phyloP scores from a whole-genome alignment of 305 asterid species.

The Rubia tinctorum region DNA sequence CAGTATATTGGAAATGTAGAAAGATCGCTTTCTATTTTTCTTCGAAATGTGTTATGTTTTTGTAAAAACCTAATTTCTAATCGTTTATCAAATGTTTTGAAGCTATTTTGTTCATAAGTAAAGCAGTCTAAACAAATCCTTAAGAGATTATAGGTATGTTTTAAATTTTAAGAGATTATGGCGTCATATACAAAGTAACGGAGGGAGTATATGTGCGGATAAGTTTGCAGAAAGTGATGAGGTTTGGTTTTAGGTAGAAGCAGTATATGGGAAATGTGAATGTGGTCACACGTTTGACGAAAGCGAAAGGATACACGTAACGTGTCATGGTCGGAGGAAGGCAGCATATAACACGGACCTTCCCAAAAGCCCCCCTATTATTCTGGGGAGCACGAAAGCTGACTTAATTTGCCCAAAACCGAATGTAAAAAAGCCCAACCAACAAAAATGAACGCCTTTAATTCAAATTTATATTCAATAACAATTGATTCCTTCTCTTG shows the following conservation, averaged over 20 bases:
- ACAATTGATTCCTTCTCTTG: too few species aligned
- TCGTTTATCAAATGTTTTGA: too few species aligned
- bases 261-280: conserved; percentile 10
- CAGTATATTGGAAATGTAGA: too few species aligned
- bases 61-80: too few species aligned
- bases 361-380: conserved; percentile 40
- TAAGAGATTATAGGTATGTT: too few species aligned
- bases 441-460: neutral
- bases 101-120: too few species aligned
- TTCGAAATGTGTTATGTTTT: too few species aligned
- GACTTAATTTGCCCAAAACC: conserved; percentile 24
- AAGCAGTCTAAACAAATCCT: too few species aligned
- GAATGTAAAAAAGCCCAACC: conserved; percentile 1
- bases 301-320: conserved; percentile 30
- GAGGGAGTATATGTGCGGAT: too few species aligned
- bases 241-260: conserved; percentile 25
- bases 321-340: conserved; percentile 16
- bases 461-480: neutral
- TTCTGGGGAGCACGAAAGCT: conserved; percentile 43
- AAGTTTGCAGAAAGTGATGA: conserved; percentile 61
- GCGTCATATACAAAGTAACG: too few species aligned
- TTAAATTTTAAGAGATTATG: too few species aligned
- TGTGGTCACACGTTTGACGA: conserved; percentile 33
- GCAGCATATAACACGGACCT: conserved; percentile 33
- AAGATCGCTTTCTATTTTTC: too few species aligned